phyloP scores from a whole-genome alignment of 352 stramenopile species.

The Phytophthora palmivora region DNA sequence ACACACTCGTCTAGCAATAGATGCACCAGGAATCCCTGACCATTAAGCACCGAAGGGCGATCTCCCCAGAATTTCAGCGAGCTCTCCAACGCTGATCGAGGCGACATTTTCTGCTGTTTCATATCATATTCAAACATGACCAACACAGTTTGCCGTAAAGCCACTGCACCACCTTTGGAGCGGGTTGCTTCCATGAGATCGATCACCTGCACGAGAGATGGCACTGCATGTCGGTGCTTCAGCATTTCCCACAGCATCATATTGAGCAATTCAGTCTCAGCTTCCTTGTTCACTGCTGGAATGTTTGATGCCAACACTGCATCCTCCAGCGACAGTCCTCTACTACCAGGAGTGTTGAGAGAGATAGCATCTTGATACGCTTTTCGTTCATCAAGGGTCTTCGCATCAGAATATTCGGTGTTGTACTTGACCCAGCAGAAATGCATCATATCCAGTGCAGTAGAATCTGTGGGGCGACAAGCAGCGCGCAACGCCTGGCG shows the following conservation, averaged over 20 bases:
- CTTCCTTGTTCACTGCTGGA: constrained; percentile 27
- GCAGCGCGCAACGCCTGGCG: constrained; percentile 47
- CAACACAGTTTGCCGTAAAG: constrained; percentile 43
- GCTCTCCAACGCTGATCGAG: constrained; percentile 32
- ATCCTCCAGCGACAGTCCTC: constrained; percentile 15
- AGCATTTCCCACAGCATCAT: constrained; percentile 65
- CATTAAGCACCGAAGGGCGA: constrained; percentile 40
- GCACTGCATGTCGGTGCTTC: constrained; percentile 40
- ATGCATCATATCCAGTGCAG: constrained; percentile 50
- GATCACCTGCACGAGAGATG: constrained; percentile 47
- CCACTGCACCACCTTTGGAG: constrained; percentile 38
- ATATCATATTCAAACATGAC: constrained; percentile 42
- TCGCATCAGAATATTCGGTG: constrained; percentile 23
- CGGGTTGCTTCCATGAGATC: constrained; percentile 47
- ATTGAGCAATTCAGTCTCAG: constrained; percentile 46
- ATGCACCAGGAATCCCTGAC: constrained; percentile 55
- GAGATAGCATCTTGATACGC: constrained; percentile 28
- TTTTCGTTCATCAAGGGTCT: constrained; percentile 25
- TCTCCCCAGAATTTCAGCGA: constrained; percentile 48
- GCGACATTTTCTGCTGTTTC: constrained; percentile 29
- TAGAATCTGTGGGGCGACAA: constrained; percentile 37
- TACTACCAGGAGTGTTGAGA: constrained; percentile 18
- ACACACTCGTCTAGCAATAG: constrained; percentile 52
- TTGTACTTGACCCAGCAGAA: constrained; percentile 37
- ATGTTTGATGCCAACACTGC: constrained; percentile 15